Evolutionary conservation across 2,329 filamentous ascomycete genomes (phyloP).

Genomic region (Pestalotiopsis sp.): DNA sequence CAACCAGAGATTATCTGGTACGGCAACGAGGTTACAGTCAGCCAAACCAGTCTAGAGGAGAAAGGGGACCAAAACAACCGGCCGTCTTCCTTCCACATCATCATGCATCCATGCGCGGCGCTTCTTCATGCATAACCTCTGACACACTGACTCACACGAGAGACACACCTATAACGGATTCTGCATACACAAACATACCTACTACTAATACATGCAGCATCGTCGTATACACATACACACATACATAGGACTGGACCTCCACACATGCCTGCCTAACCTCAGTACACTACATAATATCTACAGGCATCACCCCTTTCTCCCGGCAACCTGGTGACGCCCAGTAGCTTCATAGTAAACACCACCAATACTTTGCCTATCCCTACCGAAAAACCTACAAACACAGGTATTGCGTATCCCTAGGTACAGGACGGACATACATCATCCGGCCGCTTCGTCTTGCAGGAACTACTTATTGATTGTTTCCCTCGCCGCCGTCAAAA

Average conservation of each 20-base stretch:
- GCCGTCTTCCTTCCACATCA: conserved; percentile 2
- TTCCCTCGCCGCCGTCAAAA: background rate
- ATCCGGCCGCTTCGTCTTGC: background rate
- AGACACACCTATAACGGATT: background rate
- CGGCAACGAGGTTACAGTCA: background rate
- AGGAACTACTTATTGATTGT: background rate
- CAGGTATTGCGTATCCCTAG: background rate
- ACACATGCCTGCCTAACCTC: background rate
- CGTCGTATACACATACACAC: background rate
- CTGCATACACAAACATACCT: background rate
- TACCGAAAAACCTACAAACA: background rate
- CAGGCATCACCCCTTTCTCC: conserved; percentile 7
- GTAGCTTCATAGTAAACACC: conserved; percentile 12
- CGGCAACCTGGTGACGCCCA: conserved; percentile 9
- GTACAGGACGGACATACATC: background rate
- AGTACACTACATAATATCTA: background rate
- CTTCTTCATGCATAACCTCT: conserved; percentile 3
- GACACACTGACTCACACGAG: conserved; percentile 8
- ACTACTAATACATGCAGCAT: background rate
- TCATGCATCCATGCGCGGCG: conserved; percentile 3
- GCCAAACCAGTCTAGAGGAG: background rate
- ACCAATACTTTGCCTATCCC: background rate
- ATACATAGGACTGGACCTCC: background rate
- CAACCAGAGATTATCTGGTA: background rate
- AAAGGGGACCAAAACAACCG: background rate